Evolutionary conservation across 2,329 filamentous ascomycete species (phyloP).

Genomic region (Colletotrichum zoysiae): DNA sequence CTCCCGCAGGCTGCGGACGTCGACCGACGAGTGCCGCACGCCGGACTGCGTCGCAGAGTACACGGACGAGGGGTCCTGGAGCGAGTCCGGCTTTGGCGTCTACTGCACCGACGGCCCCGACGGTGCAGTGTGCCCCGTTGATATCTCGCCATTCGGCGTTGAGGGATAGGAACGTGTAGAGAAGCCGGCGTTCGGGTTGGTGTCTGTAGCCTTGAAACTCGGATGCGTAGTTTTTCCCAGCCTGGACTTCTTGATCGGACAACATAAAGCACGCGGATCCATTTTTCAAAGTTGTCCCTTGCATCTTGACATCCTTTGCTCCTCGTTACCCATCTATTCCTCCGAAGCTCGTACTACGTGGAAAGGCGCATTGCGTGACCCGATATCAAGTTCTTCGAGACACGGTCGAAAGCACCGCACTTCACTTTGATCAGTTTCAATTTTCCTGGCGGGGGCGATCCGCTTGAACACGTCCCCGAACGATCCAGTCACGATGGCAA

Average conservation of each 20-base stretch:
- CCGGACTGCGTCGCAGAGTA: slow-evolving; percentile 13
- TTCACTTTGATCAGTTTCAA: not conserved
- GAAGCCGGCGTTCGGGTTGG: no score
- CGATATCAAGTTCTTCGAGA: not conserved
- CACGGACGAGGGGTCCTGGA: slow-evolving; percentile 13
- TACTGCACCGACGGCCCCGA: slow-evolving; percentile 53
- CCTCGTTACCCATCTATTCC: not conserved
- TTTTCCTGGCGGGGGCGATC: not conserved
- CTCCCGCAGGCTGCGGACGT: not conserved
- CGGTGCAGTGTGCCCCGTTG: slow-evolving; percentile 3
- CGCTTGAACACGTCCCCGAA: not conserved
- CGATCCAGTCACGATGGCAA: not conserved
- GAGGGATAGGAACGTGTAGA: not conserved
- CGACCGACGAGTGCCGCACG: not conserved
- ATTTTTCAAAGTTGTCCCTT: not conserved
- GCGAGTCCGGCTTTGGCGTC: slow-evolving; percentile 43
- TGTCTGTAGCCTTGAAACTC: not conserved
- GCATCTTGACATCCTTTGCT: not conserved
- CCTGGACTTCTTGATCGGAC: no score
- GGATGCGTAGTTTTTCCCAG: not conserved
- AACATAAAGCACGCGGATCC: not conserved
- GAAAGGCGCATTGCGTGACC: no score
- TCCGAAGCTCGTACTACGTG: no score
- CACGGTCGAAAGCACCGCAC: not conserved
- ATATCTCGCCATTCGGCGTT: not conserved